Base-by-base conservation (phyloP, 495 filamentous ascomycete species). In the Penicillium salamii region DNA sequence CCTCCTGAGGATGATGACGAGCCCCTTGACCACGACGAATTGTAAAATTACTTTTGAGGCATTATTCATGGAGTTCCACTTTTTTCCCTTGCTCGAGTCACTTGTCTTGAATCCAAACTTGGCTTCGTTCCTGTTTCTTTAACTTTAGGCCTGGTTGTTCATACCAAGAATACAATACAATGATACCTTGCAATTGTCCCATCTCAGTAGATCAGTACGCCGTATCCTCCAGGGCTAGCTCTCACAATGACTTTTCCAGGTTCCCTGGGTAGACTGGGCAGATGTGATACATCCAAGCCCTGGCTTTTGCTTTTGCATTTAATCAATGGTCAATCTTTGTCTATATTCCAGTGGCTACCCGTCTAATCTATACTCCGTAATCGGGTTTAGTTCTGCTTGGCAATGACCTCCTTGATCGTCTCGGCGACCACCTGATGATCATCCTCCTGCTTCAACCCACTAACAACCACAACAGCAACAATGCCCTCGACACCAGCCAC, bases 21-120 rank as follows among this genome's bases (percentile, higher is more conserved):
- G 76, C 81, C 86, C 38, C 65, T 65, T 36, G 75, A 69, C 34
- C 95, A 97, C 69, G 95, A 97, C 63, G 93, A 98, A 81, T 74
- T 98, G 79, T 98, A 91, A 73, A 69, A 69, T 67, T 67, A 66
- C 61, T 54, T 65, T 55, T 61, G 62, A 68, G 67, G 65, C 66
- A 63, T 70, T 70, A 62, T 41, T 53, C 62, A 61, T 61, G 73
- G 73, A 73, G 72, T 72, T 76, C 61, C 59, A 36, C 54, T 50
- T 54, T 56, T 55, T 41, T 57, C 58, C 49, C n/a, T 36, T 46
- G 42, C 33, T 54, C 60, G 42, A 61, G 54, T 55, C 42, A 20
- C 24, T 19, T 58, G 58, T 45, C 62, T 50, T 47, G 24, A 52
- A 56, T 41, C 31, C 38, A 38, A 42, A 50, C 43, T 40, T 42